Conservation (phyloP, 345 rosid species). For the Rubroshorea leprosula region DNA sequence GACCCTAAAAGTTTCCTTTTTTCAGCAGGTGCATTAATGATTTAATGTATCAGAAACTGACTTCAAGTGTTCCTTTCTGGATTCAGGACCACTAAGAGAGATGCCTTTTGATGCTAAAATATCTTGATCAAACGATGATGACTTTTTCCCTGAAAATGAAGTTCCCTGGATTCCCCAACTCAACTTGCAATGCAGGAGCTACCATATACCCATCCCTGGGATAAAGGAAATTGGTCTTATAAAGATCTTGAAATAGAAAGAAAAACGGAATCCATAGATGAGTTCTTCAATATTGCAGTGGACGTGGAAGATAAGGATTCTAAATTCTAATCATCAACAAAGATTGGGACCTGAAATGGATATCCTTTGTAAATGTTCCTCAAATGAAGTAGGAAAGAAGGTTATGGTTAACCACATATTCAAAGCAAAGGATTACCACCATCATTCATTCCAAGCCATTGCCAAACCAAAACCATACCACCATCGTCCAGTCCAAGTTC, state of each 20-base stretch:
- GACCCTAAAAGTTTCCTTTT: neutral
- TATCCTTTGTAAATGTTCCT: conserved; percentile 8
- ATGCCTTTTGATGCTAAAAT: conserved; percentile 3
- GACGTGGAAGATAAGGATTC: conserved; percentile 48
- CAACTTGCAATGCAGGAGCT: conserved; percentile 26
- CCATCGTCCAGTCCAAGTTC: too few species aligned
- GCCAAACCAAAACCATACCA: too few species aligned
- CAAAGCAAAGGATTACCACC: neutral
- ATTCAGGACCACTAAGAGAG: conserved; percentile 1
- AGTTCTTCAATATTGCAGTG: conserved; percentile 14
- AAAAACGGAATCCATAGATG: conserved; percentile 13
- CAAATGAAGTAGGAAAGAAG: conserved; percentile 6
- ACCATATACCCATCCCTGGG: neutral
- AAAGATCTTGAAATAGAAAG: conserved; percentile 24
- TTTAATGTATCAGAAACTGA: neutral
- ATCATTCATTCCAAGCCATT: neutral
- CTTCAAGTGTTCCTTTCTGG: neutral
- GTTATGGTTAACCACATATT: neutral
- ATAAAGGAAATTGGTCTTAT: neutral
- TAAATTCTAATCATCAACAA: conserved; percentile 18
- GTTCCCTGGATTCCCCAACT: conserved; percentile 9
- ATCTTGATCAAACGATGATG: conserved; percentile 6
- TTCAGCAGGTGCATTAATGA: neutral
- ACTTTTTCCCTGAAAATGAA: neutral
- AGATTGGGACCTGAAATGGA: conserved; percentile 12